These are phyloP conservation scores for Pezicula carpinea DNA, from an alignment of 2,329 filamentous ascomycete species.

Conservation along the genomic window DNA sequence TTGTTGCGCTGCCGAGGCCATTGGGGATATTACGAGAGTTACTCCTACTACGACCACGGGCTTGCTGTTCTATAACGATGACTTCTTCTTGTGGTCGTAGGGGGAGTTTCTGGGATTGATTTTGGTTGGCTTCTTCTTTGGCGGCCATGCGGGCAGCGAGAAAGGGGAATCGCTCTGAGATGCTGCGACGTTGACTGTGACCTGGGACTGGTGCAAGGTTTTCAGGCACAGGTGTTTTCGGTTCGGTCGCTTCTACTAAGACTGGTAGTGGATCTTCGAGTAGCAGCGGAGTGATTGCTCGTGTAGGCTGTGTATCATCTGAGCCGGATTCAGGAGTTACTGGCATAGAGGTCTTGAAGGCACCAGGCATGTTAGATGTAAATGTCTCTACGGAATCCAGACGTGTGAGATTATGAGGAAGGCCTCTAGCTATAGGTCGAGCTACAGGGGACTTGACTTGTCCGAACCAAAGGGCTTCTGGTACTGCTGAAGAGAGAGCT, in stretches of 20 bases:
- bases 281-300: no score
- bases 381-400: not conserved
- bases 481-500: not conserved
- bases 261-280: no score
- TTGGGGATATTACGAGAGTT: not conserved
- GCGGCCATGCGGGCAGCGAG: not conserved
- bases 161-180: not conserved
- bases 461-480: not conserved
- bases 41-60: not conserved
- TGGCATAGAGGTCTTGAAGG: not conserved
- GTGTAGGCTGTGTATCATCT: not conserved
- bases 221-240: not conserved
- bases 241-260: no score
- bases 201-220: not conserved
- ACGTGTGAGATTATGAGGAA: not conserved
- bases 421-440: not conserved
- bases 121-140: not conserved
- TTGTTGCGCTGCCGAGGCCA: slow-evolving; percentile 6
- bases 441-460: not conserved
- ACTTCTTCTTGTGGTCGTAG: no score
- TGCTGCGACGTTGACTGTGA: not conserved
- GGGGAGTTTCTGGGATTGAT: not conserved
- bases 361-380: not conserved
- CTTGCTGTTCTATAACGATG: not conserved
- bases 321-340: not conserved